Percentiles rank a stretch among this genome's conserved stretches.
phyloP scores from a whole-genome alignment of 768 basidiomycete genomes.

The Tephrocybe sp. region DNA sequence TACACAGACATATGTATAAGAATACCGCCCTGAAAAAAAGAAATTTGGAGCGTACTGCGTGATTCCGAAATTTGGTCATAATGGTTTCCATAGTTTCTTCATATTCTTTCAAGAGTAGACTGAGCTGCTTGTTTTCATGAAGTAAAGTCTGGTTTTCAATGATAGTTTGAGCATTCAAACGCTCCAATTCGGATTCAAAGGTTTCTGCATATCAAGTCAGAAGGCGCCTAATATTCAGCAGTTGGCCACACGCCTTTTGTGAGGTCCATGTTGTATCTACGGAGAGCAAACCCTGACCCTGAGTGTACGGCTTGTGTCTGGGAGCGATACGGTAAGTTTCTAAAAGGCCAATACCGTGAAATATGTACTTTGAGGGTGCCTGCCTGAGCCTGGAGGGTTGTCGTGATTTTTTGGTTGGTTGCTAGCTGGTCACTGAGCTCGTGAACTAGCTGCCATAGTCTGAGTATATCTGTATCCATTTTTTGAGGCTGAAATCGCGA shows the following conservation, averaged over 20 bases:
- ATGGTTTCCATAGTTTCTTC: constrained; percentile 93
- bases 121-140: constrained; percentile 95
- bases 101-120: constrained; percentile 88
- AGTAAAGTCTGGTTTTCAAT: constrained; percentile 92
- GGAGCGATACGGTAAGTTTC: constrained; percentile 11
- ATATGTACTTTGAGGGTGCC: constrained; percentile 68
- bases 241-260: constrained; percentile 59
- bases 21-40: not conserved
- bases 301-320: constrained; percentile 77
- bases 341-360: not conserved
- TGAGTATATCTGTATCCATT: constrained; percentile 73
- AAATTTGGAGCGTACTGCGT: constrained; percentile 41
- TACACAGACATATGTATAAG: constrained; percentile 27
- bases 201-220: constrained; percentile 54
- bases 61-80: constrained; percentile 93
- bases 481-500: too few relatives aligned
- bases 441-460: constrained; percentile 77
- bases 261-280: constrained; percentile 87
- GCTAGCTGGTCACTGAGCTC: constrained; percentile 84
- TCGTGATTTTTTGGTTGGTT: constrained; percentile 77
- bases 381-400: constrained; percentile 66
- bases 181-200: constrained; percentile 92
- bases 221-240: not conserved
- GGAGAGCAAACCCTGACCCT: constrained; percentile 72
- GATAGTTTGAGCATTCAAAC: constrained; percentile 83